These are phyloP conservation scores for Amanita inopinata DNA, from an alignment of 768 basidiomycete species.

Conservation along the genomic window DNA sequence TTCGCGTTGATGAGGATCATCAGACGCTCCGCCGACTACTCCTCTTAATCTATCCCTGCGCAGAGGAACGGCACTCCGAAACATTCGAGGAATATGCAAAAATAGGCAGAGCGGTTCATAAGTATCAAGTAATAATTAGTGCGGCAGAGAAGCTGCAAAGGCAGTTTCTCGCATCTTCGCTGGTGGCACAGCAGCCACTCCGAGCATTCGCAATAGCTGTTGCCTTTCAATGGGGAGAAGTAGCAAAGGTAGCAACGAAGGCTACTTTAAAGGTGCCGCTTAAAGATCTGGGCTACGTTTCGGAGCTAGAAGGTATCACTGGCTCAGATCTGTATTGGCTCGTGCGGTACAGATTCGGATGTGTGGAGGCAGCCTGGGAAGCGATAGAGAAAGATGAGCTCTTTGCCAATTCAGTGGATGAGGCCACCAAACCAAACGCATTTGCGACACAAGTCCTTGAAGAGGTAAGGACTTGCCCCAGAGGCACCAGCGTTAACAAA, in stretches of 20 bases:
- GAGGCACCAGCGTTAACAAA: neutral
- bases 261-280: neutral
- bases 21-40: conserved; percentile 2
- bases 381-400: neutral
- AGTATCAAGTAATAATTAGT: neutral
- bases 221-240: neutral
- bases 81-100: neutral
- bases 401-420: neutral
- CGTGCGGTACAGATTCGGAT: conserved; percentile 4
- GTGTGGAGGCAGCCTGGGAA: neutral
- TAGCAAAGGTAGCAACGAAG: neutral
- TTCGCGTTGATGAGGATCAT: conserved; percentile 2
- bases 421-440: neutral
- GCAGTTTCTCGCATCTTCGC: neutral
- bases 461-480: neutral
- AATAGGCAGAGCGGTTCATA: neutral
- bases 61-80: neutral
- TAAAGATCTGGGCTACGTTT: neutral
- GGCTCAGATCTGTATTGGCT: conserved; percentile 5
- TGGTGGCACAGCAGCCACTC: neutral
- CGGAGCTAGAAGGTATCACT: conserved; percentile 2
- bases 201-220: neutral
- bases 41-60: conserved; percentile 2
- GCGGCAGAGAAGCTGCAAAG: neutral
- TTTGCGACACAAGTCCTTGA: conserved; percentile 4